A percentile compares a stretch with the other conserved stretches of the same genome.
Evolutionary conservation across 164 flowering plant genomes (phyloP).

Genomic region (Umbellularia californica): DNA sequence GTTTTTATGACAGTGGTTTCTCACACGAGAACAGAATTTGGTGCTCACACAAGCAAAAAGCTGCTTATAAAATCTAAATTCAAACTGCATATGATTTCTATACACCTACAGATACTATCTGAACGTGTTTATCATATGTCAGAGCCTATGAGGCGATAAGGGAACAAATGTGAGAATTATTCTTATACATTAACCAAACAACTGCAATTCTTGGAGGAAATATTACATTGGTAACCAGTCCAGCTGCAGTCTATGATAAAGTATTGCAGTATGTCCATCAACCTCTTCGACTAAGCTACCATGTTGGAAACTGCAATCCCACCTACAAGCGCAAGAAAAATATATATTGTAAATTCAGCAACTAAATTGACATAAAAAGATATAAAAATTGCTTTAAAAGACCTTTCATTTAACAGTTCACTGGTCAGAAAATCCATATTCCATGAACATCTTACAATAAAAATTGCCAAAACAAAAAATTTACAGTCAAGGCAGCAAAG

Average conservation of each 20-base stretch:
- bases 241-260: conserved; percentile 89
- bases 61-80: no score
- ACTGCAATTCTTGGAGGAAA: not conserved
- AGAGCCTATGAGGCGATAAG: no score
- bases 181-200: not conserved
- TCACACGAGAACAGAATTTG: no score
- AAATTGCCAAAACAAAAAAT: not conserved
- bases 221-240: conserved; percentile 96
- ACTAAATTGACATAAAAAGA: not conserved
- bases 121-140: no score
- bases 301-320: conserved; percentile 96
- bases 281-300: conserved; percentile 99
- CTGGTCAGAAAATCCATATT: not conserved
- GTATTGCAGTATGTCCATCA: conserved; percentile 96
- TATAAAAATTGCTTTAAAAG: no score
- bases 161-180: not conserved
- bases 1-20: no score
- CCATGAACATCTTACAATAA: not conserved
- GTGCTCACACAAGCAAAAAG: no score
- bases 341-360: not conserved
- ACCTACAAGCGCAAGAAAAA: conserved; percentile 42
- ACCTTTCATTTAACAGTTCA: no score
- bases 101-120: no score
- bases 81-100: no score
- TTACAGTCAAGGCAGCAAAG: not conserved